These are phyloP conservation scores for Volvox carteri DNA, from an alignment of 163 green algal species.

Conservation along the genomic window DNA sequence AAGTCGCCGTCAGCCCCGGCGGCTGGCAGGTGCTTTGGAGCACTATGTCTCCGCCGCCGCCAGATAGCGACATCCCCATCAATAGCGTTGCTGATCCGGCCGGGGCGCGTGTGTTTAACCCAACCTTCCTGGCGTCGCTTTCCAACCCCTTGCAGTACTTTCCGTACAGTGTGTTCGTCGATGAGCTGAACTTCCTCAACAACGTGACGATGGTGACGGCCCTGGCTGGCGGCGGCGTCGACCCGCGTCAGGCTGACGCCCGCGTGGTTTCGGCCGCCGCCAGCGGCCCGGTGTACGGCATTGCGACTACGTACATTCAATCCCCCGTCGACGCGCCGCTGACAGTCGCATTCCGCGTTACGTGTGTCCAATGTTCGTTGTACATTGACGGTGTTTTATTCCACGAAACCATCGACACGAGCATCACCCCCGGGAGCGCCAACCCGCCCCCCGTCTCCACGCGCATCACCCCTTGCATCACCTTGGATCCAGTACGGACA, in stretches of 20 bases:
- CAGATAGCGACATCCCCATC: not conserved
- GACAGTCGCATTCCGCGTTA: conserved; percentile 10
- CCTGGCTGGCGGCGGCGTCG: conserved; percentile 15
- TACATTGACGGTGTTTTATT: conserved; percentile 19
- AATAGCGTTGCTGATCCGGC: not conserved
- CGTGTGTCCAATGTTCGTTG: conserved; percentile 23
- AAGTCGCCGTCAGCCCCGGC: not conserved
- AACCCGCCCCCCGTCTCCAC: not conserved
- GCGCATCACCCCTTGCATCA: not conserved
- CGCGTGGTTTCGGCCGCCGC: not conserved
- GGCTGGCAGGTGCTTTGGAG: conserved; percentile 16
- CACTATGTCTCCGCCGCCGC: not conserved
- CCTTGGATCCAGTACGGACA: not conserved
- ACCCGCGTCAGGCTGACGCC: not conserved
- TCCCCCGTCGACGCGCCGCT: not conserved
- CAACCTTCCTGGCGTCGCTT: not conserved
- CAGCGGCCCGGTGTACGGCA: conserved; percentile 8
- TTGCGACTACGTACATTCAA: conserved; percentile 1
- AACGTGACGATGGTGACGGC: not conserved
- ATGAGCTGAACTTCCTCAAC: conserved; percentile 12
- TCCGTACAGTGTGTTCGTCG: conserved; percentile 37
- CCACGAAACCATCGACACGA: conserved; percentile 10
- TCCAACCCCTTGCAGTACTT: not conserved
- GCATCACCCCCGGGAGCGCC: not conserved
- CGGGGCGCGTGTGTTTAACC: not conserved